phyloP scores from a whole-genome alignment of 2,329 filamentous ascomycete species.

The Epichloe typhina region DNA sequence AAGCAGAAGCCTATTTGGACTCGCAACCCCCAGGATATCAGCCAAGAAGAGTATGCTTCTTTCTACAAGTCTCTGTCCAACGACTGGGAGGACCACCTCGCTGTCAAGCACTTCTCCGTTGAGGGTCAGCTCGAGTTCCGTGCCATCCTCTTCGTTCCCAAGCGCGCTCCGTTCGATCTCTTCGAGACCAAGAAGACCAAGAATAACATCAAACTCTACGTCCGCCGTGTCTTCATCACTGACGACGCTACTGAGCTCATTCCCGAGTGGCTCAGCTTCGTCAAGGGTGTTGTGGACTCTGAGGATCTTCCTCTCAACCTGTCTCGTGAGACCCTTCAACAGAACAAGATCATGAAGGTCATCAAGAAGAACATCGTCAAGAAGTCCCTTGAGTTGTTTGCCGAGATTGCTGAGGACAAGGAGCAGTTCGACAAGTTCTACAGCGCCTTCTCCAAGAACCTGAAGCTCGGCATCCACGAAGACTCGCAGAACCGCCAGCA shows the following conservation, averaged over 20 bases:
- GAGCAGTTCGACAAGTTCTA: slow-evolving; percentile 99
- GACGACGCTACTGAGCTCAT: slow-evolving; percentile 98
- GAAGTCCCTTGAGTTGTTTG: slow-evolving; percentile 99
- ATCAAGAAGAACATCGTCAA: slow-evolving; percentile 99
- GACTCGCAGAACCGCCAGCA: slow-evolving; percentile 89
- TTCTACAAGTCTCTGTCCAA: slow-evolving; percentile 99
- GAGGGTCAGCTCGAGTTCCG: slow-evolving; percentile 99
- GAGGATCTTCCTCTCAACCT: slow-evolving; percentile 99
- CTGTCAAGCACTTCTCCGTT: slow-evolving; percentile 99
- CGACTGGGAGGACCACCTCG: slow-evolving; percentile 99
- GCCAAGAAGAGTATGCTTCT: slow-evolving; percentile 87
- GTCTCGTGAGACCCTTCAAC: slow-evolving; percentile 98
- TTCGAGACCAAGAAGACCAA: slow-evolving; percentile 99
- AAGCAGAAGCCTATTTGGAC: slow-evolving; percentile 99
- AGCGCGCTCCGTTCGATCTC: slow-evolving; percentile 98
- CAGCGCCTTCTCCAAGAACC: slow-evolving; percentile 98
- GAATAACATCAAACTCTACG: slow-evolving; percentile 99
- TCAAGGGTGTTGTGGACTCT: slow-evolving; percentile 99
- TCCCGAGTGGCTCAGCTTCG: slow-evolving; percentile 96
- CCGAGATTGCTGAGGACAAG: slow-evolving; percentile 97
- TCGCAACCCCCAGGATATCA: slow-evolving; percentile 91
- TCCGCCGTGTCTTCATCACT: slow-evolving; percentile 99
- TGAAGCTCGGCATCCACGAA: slow-evolving; percentile 99
- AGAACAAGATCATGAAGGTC: slow-evolving; percentile 99
- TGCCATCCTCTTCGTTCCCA: slow-evolving; percentile 97